Evolutionary conservation across 495 filamentous ascomycete genomes (phyloP).

Genomic region (Penicillium cinerascens): DNA sequence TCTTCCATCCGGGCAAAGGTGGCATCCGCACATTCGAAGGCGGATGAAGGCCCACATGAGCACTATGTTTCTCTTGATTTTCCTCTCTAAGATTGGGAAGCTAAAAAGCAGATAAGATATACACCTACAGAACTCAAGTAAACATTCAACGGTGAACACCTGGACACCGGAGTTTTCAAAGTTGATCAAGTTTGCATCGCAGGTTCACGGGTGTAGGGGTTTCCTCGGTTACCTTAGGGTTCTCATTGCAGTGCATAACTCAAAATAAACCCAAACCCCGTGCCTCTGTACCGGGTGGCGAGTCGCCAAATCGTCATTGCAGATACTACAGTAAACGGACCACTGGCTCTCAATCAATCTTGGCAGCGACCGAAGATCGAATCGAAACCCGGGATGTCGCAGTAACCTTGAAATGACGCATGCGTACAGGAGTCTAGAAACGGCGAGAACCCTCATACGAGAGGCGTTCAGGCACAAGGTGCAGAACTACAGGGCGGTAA

Average conservation of each 20-base stretch:
- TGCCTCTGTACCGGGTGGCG: neutral
- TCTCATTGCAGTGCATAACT: neutral
- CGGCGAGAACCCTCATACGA: neutral
- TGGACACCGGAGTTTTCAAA: neutral
- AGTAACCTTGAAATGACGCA: neutral
- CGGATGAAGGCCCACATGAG: too few species aligned
- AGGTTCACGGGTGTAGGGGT: neutral
- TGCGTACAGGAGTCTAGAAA: neutral
- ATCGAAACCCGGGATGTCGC: neutral
- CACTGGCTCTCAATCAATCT: neutral
- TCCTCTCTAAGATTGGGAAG: too few species aligned
- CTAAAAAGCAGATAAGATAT: too few species aligned
- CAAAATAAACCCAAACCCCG: neutral
- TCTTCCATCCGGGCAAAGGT: too few species aligned
- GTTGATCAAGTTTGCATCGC: neutral
- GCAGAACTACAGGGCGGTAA: neutral
- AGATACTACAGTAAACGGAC: neutral
- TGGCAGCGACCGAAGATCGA: neutral
- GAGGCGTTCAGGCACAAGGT: neutral
- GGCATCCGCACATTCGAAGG: too few species aligned
- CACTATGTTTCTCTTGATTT: too few species aligned
- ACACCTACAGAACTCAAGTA: neutral
- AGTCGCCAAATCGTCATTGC: neutral
- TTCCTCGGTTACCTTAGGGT: neutral
- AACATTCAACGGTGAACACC: neutral